Evolutionary conservation across 352 stramenopile genomes (phyloP).

Genomic region (Phytopythium helicoides): DNA sequence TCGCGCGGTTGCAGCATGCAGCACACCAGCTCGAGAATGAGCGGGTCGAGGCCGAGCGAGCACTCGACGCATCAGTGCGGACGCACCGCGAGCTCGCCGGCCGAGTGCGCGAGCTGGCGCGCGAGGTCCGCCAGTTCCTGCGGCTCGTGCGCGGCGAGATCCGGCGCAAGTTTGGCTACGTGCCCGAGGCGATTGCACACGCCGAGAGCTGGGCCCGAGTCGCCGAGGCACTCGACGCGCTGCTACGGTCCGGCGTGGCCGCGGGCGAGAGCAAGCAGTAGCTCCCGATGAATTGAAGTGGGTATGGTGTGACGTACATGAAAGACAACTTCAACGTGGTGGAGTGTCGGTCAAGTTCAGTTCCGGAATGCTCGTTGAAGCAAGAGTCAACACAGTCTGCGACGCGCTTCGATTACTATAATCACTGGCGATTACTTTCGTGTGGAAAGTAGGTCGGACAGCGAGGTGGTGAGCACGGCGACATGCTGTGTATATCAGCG

Average conservation of each 20-base stretch:
- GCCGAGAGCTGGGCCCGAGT: slow-evolving; percentile 57
- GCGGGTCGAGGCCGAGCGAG: slow-evolving; percentile 10
- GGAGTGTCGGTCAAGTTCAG: neutral
- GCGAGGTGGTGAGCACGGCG: no score
- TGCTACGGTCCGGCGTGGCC: slow-evolving; percentile 18
- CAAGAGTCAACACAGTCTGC: no score
- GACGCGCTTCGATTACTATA: no score
- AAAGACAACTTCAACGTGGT: neutral
- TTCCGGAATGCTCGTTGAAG: no score
- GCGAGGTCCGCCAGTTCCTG: slow-evolving; percentile 67
- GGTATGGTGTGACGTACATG: no score
- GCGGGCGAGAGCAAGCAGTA: no score
- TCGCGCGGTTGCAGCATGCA: slow-evolving; percentile 23
- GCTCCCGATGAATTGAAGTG: no score
- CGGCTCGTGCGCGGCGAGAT: slow-evolving; percentile 67
- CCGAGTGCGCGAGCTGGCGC: slow-evolving; percentile 50
- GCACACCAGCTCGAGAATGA: slow-evolving; percentile 18
- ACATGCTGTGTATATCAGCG: no score
- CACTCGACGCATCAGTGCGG: slow-evolving; percentile 16
- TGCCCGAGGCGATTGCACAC: slow-evolving; percentile 74
- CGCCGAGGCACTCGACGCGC: slow-evolving; percentile 50
- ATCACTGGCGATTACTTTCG: no score
- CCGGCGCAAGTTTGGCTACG: slow-evolving; percentile 76
- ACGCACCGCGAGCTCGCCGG: slow-evolving; percentile 31
- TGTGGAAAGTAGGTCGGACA: no score